Evolutionary conservation across 768 basidiomycete genomes (phyloP).

Genomic region (Mycena sanguinolenta): DNA sequence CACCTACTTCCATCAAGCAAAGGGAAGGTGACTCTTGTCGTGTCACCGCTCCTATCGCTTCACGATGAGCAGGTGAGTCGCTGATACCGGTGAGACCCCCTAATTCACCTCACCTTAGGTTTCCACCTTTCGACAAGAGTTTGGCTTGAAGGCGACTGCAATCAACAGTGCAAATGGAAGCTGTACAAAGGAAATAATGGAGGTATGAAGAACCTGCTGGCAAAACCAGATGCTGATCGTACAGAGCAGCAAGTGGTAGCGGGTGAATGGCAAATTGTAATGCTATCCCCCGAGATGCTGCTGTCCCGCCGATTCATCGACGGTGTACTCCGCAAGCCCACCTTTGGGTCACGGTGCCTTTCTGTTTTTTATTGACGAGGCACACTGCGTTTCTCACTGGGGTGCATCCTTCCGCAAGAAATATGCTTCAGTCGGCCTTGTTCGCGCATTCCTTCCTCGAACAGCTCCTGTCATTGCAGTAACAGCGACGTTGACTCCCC

Average conservation of each 20-base stretch:
- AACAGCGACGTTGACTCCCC: not conserved
- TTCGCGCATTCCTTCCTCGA: not conserved
- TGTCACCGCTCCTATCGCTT: not conserved
- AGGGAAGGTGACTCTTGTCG: slow-evolving; percentile 20
- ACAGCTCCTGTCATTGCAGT: not conserved
- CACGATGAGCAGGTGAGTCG: not conserved
- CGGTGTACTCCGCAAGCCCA: slow-evolving; percentile 13
- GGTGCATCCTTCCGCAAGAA: slow-evolving; percentile 36
- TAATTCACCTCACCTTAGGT: not conserved
- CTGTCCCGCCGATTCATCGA: not conserved
- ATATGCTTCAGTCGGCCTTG: not conserved
- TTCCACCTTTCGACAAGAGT: slow-evolving; percentile 5
- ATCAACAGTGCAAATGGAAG: slow-evolving; percentile 27
- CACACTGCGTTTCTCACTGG: slow-evolving; percentile 55
- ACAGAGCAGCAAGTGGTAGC: not conserved
- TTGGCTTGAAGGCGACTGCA: slow-evolving; percentile 14
- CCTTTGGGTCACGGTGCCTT: slow-evolving; percentile 15
- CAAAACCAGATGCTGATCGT: not conserved
- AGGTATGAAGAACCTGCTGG: not conserved
- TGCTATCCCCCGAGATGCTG: not conserved
- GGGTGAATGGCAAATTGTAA: not conserved
- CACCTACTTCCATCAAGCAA: slow-evolving; percentile 25
- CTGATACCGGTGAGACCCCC: not conserved
- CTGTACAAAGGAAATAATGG: slow-evolving; percentile 9
- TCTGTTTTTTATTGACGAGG: slow-evolving; percentile 44